Evolutionary conservation across 2,329 filamentous ascomycete species (phyloP).

Genomic region (Alternaria atra): DNA sequence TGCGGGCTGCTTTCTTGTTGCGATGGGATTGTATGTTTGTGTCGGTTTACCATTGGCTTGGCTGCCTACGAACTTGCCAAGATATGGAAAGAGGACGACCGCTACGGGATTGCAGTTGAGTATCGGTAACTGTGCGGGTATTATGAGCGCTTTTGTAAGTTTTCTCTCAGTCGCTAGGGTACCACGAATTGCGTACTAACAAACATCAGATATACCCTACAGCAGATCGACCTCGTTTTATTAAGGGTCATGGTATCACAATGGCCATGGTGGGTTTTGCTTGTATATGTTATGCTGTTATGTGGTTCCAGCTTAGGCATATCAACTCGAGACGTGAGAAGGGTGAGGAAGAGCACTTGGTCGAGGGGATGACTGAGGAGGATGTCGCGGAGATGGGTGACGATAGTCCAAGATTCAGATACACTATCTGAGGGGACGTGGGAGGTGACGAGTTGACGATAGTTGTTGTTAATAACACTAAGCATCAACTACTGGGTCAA

Average conservation of each 20-base stretch:
- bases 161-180: not conserved
- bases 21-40: constrained; percentile 72
- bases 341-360: constrained; percentile 53
- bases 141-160: constrained; percentile 75
- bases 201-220: constrained; percentile 56
- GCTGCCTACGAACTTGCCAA: constrained; percentile 73
- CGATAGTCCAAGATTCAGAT: constrained; percentile 56
- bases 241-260: constrained; percentile 62
- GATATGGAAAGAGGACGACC: constrained; percentile 79
- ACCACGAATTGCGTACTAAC: constrained; percentile 12
- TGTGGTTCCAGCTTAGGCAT: constrained; percentile 51
- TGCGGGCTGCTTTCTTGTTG: constrained; percentile 79
- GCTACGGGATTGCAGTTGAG: constrained; percentile 76
- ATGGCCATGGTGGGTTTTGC: constrained; percentile 60
- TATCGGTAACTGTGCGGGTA: constrained; percentile 74
- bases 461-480: no score
- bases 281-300: constrained; percentile 46
- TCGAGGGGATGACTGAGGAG: constrained; percentile 54
- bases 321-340: constrained; percentile 51
- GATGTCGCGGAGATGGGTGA: constrained; percentile 58
- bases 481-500: not conserved
- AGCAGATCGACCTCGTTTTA: constrained; percentile 56
- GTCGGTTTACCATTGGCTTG: constrained; percentile 66
- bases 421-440: constrained; percentile 36
- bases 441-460: not conserved